A percentile compares a stretch with the other conserved stretches of the same genome.
These are phyloP conservation scores for Cryomyces antarcticus DNA, from an alignment of 495 filamentous ascomycete species.

Conservation along the genomic window DNA sequence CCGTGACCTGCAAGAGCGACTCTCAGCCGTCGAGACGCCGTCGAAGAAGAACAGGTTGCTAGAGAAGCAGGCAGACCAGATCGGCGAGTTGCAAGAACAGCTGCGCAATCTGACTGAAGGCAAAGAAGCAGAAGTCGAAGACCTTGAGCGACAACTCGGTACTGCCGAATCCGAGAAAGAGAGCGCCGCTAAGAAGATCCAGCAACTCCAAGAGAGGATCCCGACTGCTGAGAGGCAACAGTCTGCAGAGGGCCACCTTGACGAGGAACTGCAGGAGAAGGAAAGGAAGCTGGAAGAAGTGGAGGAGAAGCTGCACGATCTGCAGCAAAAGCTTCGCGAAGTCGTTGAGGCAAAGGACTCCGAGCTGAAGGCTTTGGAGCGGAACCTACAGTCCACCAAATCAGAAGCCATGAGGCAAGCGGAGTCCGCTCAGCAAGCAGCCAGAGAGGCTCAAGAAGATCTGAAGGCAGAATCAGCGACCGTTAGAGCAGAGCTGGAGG, in stretches of 20 bases:
- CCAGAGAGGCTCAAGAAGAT: constrained; percentile 10
- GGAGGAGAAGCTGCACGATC: constrained; percentile 4
- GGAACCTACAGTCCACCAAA: constrained; percentile 8
- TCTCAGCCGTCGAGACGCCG: constrained; percentile 11
- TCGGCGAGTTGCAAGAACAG: constrained; percentile 4
- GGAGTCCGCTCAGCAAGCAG: constrained; percentile 14
- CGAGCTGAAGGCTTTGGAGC: constrained; percentile 9
- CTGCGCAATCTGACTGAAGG: constrained; percentile 7
- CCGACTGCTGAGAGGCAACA: constrained; percentile 4
- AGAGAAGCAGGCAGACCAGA: constrained; percentile 9
- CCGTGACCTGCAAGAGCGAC: constrained; percentile 3
- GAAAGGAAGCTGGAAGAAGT: constrained; percentile 10
- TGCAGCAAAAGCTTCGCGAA: too few species aligned
- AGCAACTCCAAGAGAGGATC: constrained; percentile 2
- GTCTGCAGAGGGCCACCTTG: constrained; percentile 1
- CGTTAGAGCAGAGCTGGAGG: constrained; percentile 19
- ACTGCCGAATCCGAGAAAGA: constrained; percentile 2
- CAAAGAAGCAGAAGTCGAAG: constrained; percentile 8
- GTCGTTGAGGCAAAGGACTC: constrained; percentile 9
- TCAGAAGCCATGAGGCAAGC: constrained; percentile 12
- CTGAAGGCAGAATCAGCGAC: constrained; percentile 1
- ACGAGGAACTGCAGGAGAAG: constrained; percentile 4
- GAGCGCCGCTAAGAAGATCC: background rate
- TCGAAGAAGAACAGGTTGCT: constrained; percentile 8
- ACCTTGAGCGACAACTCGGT: constrained; percentile 8